Conservation (phyloP, 306 rosid species). For the Vachellia pachyceras region DNA sequence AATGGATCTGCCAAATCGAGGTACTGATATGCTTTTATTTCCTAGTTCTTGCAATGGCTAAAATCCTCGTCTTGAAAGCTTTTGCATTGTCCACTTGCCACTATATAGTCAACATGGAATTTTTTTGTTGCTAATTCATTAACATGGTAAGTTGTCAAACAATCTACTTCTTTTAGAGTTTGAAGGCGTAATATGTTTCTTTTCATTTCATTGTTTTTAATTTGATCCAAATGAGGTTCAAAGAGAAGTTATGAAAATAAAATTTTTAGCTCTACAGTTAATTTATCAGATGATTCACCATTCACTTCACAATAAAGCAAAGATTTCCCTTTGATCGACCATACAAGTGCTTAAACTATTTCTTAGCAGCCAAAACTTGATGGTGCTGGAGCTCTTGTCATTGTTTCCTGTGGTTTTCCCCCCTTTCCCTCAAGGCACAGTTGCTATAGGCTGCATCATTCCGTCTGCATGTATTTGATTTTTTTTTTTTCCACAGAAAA, state of each 20-base stretch:
- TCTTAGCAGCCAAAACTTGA: neutral
- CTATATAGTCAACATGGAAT: neutral
- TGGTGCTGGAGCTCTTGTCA: neutral
- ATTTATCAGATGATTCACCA: constrained; percentile 3
- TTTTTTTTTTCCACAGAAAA: too few relatives aligned
- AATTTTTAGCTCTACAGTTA: neutral
- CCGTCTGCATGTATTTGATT: neutral
- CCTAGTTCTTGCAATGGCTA: neutral
- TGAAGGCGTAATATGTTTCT: constrained; percentile 8
- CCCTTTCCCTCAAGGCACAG: neutral
- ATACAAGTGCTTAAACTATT: neutral
- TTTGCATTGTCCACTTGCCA: constrained; percentile 2
- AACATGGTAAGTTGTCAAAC: neutral
- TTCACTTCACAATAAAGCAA: neutral
- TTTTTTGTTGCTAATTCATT: neutral
- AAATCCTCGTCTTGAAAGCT: constrained; percentile 3
- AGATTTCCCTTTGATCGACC: neutral
- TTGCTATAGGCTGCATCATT: neutral
- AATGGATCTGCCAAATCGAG: constrained; percentile 49
- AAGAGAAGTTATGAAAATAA: neutral
- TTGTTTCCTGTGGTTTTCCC: neutral
- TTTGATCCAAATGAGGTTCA: neutral
- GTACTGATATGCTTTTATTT: constrained; percentile 40
- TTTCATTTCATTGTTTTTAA: neutral
- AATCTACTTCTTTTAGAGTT: constrained; percentile 24